Evolutionary conservation across 768 basidiomycete species (phyloP).

Genomic region (Xerocomellus chrysenteron): DNA sequence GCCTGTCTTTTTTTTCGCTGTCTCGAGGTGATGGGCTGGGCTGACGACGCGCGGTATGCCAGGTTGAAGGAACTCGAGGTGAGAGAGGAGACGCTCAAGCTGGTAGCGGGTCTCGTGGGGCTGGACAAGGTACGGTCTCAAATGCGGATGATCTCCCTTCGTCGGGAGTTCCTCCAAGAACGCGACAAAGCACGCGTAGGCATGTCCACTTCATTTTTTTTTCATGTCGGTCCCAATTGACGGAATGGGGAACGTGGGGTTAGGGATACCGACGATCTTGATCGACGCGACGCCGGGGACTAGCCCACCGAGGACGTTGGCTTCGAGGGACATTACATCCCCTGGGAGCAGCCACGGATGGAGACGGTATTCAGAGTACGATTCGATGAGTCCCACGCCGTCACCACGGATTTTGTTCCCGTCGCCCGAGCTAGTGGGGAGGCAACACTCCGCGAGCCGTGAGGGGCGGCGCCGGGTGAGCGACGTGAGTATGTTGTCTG

Average conservation of each 20-base stretch:
- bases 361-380: not conserved
- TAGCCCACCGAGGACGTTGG: conserved; percentile 38
- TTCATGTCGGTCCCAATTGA: not conserved
- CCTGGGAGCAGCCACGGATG: conserved; percentile 16
- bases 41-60: not conserved
- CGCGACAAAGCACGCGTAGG: conserved; percentile 41
- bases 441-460: conserved; percentile 35
- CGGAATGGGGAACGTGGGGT: not conserved
- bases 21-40: not conserved
- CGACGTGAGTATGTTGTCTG: not conserved
- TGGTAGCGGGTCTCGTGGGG: conserved; percentile 82
- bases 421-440: conserved; percentile 22
- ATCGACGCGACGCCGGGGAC: conserved; percentile 41
- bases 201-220: not conserved
- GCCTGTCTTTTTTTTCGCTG: not conserved
- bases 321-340: conserved; percentile 57
- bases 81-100: conserved; percentile 71
- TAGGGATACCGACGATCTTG: conserved; percentile 71
- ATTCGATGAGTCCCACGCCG: conserved; percentile 2
- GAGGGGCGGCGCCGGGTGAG: not conserved
- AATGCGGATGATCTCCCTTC: conserved; percentile 70
- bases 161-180: conserved; percentile 61
- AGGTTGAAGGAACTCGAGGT: conserved; percentile 82
- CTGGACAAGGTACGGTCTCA: conserved; percentile 82
- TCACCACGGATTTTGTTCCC: conserved; percentile 10